Percentiles rank a stretch among this genome's conserved stretches.
These are phyloP conservation scores for Lentinula sp. DNA, from an alignment of 768 basidiomycete species.

Conservation along the genomic window DNA sequence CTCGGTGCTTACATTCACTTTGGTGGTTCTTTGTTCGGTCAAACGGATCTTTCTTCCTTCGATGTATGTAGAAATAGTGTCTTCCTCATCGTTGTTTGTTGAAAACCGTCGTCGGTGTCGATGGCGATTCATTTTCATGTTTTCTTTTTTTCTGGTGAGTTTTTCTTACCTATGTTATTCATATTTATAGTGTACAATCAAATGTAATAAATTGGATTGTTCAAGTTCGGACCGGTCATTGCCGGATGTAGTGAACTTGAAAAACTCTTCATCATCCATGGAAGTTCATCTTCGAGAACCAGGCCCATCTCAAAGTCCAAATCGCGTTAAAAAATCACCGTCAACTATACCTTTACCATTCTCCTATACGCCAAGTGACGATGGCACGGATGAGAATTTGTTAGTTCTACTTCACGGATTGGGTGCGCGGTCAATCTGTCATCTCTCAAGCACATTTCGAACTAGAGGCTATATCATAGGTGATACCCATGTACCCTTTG, in stretches of 20 bases:
- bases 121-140: too few species aligned
- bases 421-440: constrained; percentile 36
- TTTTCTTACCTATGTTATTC: too few species aligned
- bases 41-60: not conserved
- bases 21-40: not conserved
- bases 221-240: not conserved
- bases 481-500: constrained; percentile 76
- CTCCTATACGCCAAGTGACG: constrained; percentile 65
- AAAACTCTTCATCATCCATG: constrained; percentile 1
- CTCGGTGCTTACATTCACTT: not conserved
- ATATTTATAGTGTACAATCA: too few species aligned
- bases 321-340: constrained; percentile 45
- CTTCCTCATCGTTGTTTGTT: too few species aligned
- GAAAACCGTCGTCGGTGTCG: too few species aligned
- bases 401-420: constrained; percentile 82
- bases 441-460: constrained; percentile 1
- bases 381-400: constrained; percentile 83
- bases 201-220: too few species aligned
- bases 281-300: constrained; percentile 30
- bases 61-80: too few species aligned
- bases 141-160: too few species aligned
- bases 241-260: not conserved
- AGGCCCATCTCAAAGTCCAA: constrained; percentile 13
- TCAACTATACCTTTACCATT: constrained; percentile 49
- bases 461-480: constrained; percentile 36